A percentile compares a stretch with the other conserved stretches of the same genome.
phyloP scores from a whole-genome alignment of 768 basidiomycete genomes.

The Pulveroboletus sp. region DNA sequence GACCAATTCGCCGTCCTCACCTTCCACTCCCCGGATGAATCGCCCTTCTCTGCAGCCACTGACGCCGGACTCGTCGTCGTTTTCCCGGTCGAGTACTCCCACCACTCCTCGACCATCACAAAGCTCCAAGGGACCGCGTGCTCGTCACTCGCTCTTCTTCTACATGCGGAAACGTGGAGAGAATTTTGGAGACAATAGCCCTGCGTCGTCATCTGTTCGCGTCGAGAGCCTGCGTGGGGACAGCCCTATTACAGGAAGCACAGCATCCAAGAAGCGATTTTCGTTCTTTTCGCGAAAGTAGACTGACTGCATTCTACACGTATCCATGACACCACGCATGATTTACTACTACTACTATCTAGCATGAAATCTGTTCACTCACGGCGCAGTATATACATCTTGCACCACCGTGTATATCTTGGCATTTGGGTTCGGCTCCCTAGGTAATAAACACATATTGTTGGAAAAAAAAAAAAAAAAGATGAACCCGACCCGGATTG shows the following conservation, averaged over 20 bases:
- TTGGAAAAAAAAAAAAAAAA: background rate
- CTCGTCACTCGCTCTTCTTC: slow-evolving; percentile 27
- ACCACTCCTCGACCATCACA: slow-evolving; percentile 25
- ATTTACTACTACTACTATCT: slow-evolving; percentile 12
- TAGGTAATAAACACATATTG: no score
- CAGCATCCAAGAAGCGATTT: slow-evolving; percentile 24
- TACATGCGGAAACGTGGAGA: slow-evolving; percentile 29
- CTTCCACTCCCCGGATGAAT: slow-evolving; percentile 21
- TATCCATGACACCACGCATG: slow-evolving; percentile 15
- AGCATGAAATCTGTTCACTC: slow-evolving; percentile 15
- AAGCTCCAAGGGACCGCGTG: slow-evolving; percentile 24
- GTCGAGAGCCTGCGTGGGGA: slow-evolving; percentile 14
- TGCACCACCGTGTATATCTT: slow-evolving; percentile 5
- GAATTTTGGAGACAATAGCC: slow-evolving; percentile 16
- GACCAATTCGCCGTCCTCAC: slow-evolving; percentile 13
- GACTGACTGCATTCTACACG: slow-evolving; percentile 10
- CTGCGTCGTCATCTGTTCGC: slow-evolving; percentile 20
- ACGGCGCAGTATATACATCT: slow-evolving; percentile 9
- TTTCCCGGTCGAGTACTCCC: slow-evolving; percentile 29
- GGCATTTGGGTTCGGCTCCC: background rate
- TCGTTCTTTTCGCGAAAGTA: slow-evolving; percentile 31
- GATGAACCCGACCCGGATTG: slow-evolving; percentile 41
- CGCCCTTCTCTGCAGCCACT: slow-evolving; percentile 27
- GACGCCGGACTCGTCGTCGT: slow-evolving; percentile 26
- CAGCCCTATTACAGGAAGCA: slow-evolving; percentile 2